These are phyloP conservation scores for Crithidia fasciculata DNA, from an alignment of 208 protist genomes.

Conservation along the genomic window DNA sequence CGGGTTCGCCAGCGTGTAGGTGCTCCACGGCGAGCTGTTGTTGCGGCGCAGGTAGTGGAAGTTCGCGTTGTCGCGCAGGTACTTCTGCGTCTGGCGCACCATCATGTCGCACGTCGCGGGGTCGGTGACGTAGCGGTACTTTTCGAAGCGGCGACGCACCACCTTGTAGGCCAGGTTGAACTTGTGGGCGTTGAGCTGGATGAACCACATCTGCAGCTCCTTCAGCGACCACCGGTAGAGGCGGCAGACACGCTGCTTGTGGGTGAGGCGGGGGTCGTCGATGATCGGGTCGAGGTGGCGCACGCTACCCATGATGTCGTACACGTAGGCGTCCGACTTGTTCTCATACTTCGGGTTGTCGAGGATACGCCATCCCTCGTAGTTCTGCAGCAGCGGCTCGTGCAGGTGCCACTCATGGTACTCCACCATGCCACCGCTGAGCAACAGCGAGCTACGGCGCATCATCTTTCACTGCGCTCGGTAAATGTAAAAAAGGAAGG, in stretches of 20 bases:
- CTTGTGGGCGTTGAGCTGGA: constrained; percentile 88
- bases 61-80: constrained; percentile 87
- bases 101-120: constrained; percentile 92
- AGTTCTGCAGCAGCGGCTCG: constrained; percentile 90
- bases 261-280: constrained; percentile 92
- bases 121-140: constrained; percentile 91
- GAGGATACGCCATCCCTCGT: constrained; percentile 93
- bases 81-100: constrained; percentile 93
- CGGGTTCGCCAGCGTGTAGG: constrained; percentile 83
- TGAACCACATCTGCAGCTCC: constrained; percentile 89
- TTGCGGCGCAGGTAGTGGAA: constrained; percentile 86
- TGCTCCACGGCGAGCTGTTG: constrained; percentile 82
- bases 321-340: constrained; percentile 82
- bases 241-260: constrained; percentile 92
- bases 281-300: constrained; percentile 92
- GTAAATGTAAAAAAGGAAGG: background rate
- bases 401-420: constrained; percentile 93
- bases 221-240: constrained; percentile 91
- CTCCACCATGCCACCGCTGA: constrained; percentile 88
- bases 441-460: constrained; percentile 69
- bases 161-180: constrained; percentile 92
- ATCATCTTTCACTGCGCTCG: constrained; percentile 48
- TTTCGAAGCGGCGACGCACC: constrained; percentile 85
- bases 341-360: constrained; percentile 89
- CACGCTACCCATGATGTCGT: constrained; percentile 82